Evolutionary conservation across 768 basidiomycete species (phyloP).

Genomic region (Trametes cinnabarina): DNA sequence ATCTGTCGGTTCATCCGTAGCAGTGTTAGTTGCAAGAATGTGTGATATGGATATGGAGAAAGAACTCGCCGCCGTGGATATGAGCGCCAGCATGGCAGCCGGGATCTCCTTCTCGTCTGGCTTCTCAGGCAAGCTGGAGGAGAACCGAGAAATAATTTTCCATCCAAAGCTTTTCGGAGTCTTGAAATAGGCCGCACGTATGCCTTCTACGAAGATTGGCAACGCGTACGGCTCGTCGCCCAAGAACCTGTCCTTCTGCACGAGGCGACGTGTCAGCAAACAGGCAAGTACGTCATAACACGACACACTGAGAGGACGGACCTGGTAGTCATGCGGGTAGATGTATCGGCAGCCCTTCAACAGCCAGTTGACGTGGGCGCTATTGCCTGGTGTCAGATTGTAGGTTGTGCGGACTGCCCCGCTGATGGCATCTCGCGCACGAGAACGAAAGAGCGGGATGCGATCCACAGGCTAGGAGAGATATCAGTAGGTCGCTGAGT

Average conservation of each 20-base stretch:
- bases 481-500: too few species aligned
- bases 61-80: background rate
- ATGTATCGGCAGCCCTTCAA: background rate
- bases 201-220: background rate
- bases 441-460: background rate
- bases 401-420: background rate
- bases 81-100: background rate
- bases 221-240: background rate
- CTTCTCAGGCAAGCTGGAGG: background rate
- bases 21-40: too few species aligned
- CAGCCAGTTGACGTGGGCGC: background rate
- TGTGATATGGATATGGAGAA: background rate
- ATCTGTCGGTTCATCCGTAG: background rate
- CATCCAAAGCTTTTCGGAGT: background rate
- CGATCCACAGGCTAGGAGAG: background rate
- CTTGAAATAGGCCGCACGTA: background rate
- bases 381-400: background rate
- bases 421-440: background rate
- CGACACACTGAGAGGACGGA: background rate
- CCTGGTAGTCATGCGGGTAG: background rate
- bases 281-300: too few species aligned
- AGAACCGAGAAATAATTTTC: background rate
- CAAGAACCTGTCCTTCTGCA: background rate
- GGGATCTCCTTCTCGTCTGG: conserved; percentile 12
- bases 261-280: too few species aligned